Percentiles rank a stretch among this genome's conserved stretches.
These are phyloP conservation scores for Irpex lacteus DNA, from an alignment of 1,284 basidiomycete species.

Conservation along the genomic window DNA sequence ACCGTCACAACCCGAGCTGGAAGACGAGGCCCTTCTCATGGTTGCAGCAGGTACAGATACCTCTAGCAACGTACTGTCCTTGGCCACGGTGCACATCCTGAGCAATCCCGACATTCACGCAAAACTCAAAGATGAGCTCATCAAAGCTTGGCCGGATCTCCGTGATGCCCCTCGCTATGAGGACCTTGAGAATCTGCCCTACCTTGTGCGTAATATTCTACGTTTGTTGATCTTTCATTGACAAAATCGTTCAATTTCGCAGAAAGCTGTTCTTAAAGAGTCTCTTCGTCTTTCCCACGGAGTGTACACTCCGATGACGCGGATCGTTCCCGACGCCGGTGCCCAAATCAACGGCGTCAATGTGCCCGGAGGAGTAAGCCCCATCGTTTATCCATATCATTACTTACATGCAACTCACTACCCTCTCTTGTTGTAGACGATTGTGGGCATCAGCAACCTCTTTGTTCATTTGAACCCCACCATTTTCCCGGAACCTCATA, in stretches of 20 bases:
- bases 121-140: conserved; percentile 23
- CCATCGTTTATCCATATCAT: background rate
- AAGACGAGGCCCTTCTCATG: conserved; percentile 28
- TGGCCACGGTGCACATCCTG: conserved; percentile 6
- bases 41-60: conserved; percentile 32
- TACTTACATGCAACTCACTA: background rate
- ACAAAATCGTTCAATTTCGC: conserved; percentile 1
- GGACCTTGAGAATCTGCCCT: conserved; percentile 30
- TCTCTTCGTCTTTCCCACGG: conserved; percentile 25
- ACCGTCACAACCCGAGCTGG: conserved; percentile 15
- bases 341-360: conserved; percentile 16
- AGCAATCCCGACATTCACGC: conserved; percentile 11
- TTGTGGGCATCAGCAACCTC: conserved; percentile 20
- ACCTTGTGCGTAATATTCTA: conserved; percentile 20
- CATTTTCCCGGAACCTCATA: conserved; percentile 27
- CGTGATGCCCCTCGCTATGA: conserved; percentile 19
- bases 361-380: conserved; percentile 24
- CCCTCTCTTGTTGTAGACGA: conserved; percentile 14
- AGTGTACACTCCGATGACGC: conserved; percentile 12
- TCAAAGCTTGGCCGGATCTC: conserved; percentile 27
- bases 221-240: background rate
- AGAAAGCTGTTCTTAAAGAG: conserved; percentile 38
- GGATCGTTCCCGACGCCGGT: conserved; percentile 19
- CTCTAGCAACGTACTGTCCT: conserved; percentile 6
- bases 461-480: conserved; percentile 21